Percentiles rank a stretch among this genome's conserved stretches.
These are phyloP conservation scores for Chytridiales sp. DNA, from an alignment of 371 early-diverging fungal species.

Conservation along the genomic window DNA sequence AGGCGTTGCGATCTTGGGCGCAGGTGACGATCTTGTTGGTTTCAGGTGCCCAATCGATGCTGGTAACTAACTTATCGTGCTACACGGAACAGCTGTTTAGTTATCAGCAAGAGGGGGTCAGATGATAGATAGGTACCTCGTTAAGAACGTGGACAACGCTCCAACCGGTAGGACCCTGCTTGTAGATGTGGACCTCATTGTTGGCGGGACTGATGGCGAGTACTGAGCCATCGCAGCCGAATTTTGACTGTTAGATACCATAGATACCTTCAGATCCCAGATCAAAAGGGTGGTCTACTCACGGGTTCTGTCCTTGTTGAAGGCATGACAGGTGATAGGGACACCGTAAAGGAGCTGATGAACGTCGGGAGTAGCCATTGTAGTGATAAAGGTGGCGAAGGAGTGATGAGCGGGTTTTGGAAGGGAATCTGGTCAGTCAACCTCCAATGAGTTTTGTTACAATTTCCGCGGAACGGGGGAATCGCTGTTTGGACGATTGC, in stretches of 20 bases:
- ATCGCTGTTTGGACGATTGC: too few relatives aligned
- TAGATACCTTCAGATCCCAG: too few relatives aligned
- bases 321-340: slow-evolving; percentile 90
- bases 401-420: too few relatives aligned
- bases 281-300: too few relatives aligned
- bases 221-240: too few relatives aligned
- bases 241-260: too few relatives aligned
- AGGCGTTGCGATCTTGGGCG: slow-evolving; percentile 97
- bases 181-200: slow-evolving; percentile 86
- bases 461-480: too few relatives aligned
- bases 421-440: too few relatives aligned
- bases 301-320: slow-evolving; percentile 85
- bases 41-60: slow-evolving; percentile 94
- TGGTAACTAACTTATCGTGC: slow-evolving; percentile 95
- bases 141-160: slow-evolving; percentile 66
- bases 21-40: slow-evolving; percentile 95
- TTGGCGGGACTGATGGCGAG: slow-evolving; percentile 88
- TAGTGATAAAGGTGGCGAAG: too few relatives aligned
- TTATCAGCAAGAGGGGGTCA: neutral
- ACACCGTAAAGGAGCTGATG: slow-evolving; percentile 60
- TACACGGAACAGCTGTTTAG: slow-evolving; percentile 28
- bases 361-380: slow-evolving; percentile 59
- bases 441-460: too few relatives aligned
- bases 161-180: slow-evolving; percentile 60
- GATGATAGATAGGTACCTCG: slow-evolving; percentile 52